Base-by-base conservation (phyloP, 495 filamentous ascomycete species). In the Penicillium macrosclerotiorum region DNA sequence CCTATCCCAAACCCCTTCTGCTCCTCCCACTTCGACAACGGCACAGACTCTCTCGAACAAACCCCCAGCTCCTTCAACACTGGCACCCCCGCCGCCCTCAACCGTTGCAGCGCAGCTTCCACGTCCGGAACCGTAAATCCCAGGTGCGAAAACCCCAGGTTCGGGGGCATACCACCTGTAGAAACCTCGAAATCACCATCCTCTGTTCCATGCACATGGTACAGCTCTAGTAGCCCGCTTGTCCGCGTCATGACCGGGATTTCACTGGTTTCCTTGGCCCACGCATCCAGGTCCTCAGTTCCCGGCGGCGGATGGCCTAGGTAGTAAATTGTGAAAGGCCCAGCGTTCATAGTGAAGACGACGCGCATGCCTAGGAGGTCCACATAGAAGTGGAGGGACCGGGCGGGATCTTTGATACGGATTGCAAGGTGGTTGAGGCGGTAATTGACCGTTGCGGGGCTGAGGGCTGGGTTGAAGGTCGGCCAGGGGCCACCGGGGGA, bases 331-430 rank as follows among this genome's bases (percentile, higher is more conserved):
- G 67, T 70, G 54, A 67, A 68, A 19, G 68, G 68, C 12, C 68
- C 68, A 18, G 67, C 59, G 50, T 72, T 72, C 62, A 71, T 64
- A 11, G 67, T 71, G 55, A 72, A 78, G 31, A 76, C 54, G 8
- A 69, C 58, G 16, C 72, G 73, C 65, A 78, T 71, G 40, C 74
- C 74, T 35, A 78, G 62, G 9, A 73, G 62, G 33, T 69, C 49
- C 36, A 66, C 58, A 42, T 77, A 77, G 63, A 75, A 77, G 48
- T 68, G 52, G 0, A 72, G 56, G 6, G 65, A 70, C 42, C 54
- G 59, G 18, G 51, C 41, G 8, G 72, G 64, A 38, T 76, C 60
- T 37, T 49, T 52, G 35, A 74, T 68, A 40, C 65, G 59, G 41
- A 78, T 55, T 44, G 68, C 65, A 44, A 68, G 43, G 51, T 78